phyloP scores from a whole-genome alignment of 1,139 yeast genomes.

The Suhomyces kunorum region DNA sequence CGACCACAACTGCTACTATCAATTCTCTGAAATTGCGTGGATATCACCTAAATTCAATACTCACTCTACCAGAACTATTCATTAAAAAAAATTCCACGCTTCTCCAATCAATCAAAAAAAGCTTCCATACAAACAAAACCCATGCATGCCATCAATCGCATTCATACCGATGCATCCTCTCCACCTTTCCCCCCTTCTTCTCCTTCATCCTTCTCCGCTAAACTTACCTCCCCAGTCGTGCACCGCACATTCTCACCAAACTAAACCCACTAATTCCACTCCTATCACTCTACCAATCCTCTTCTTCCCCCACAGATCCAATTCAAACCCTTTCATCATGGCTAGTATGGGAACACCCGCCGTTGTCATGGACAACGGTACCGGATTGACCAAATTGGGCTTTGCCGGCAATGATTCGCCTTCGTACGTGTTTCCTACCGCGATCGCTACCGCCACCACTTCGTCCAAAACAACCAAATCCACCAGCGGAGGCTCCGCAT shows the following conservation, averaged over 20 bases:
- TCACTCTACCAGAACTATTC: too few relatives aligned
- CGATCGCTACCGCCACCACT: conserved; percentile 77
- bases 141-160: too few relatives aligned
- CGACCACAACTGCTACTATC: too few relatives aligned
- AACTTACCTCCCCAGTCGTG: conserved; percentile 6
- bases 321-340: conserved; percentile 31
- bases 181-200: too few relatives aligned
- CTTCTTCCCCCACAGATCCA: conserved; percentile 1
- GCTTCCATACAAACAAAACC: too few relatives aligned
- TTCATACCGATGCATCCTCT: too few relatives aligned
- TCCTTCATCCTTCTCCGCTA: too few relatives aligned
- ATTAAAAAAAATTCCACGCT: too few relatives aligned
- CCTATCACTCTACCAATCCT: neutral
- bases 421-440: conserved; percentile 95
- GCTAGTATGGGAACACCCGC: conserved; percentile 80
- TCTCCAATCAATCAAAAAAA: too few relatives aligned
- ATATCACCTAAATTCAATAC: too few relatives aligned
- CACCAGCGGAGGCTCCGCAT: conserved; percentile 19
- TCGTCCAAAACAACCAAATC: conserved; percentile 45
- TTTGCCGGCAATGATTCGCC: conserved; percentile 99
- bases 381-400: conserved; percentile 95
- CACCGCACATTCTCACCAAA: neutral
- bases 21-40: too few relatives aligned
- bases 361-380: conserved; percentile 97
- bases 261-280: neutral